Evolutionary conservation across 176 grass and related monocot genomes (phyloP), one percentile per base, ranked within the genome.

Genomic region (Tuctoria greenei): DNA sequence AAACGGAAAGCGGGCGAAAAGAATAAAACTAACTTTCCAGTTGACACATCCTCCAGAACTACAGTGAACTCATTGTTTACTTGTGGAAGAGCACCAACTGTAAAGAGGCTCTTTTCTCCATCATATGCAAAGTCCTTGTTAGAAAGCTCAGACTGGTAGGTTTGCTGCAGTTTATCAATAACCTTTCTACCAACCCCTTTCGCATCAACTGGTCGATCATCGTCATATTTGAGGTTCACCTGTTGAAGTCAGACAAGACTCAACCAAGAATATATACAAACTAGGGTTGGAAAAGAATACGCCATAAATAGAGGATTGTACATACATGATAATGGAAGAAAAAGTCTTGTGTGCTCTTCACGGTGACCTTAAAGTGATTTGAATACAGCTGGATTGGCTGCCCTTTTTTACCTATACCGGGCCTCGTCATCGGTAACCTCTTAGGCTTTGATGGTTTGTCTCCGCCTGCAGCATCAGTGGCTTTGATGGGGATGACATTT

Each of bases 321-420:
- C 79, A 65, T 91, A 97, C 94, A 83, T 80, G 59, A 65, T 93
- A 97, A 74, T 97, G 94, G 75, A 85, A 81, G 67, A 97, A 97
- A 46, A 74, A 55, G 12, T 90, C 86, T 45, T 86, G 81, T 24
- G 49, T 77, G 42, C 63, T 80, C 17, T 74, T 87, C 44, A 93
- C 71, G 12, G 63, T 40, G 37, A 97, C 91, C 72, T 83, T 87
- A 47, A 76, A 97, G 66, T 91, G 94, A 79, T 97, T 97, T 0
- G 94, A 80, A 23, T 85, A 76, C 36, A 97, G 86, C 46, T 56
- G 72, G n/a, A 81, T 77, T 6, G 0, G 40, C 28, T 77, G 74
- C 8, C 94, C 94, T 56, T 83, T 79, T 69, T 46, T 79, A 2
- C 83, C 94, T 52, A 93, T 5, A 4, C 94, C 83, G 7, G 86